These are phyloP conservation scores for Coprinopsis marcescibilis DNA, from an alignment of 768 basidiomycete species.

Conservation along the genomic window DNA sequence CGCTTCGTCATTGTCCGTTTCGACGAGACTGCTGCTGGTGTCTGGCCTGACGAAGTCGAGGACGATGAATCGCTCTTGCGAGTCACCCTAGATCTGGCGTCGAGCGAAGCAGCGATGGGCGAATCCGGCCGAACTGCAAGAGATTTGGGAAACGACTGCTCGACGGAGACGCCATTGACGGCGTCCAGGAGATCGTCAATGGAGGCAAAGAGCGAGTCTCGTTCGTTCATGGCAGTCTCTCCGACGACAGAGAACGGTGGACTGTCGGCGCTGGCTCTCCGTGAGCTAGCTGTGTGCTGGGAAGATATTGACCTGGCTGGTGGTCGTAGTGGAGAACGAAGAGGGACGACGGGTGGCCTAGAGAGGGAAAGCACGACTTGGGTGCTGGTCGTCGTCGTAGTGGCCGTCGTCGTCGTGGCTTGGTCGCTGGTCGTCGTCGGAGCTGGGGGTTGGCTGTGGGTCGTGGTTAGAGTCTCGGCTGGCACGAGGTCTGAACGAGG, in stretches of 20 bases:
- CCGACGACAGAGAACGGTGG: constrained; percentile 14
- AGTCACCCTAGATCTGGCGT: constrained; percentile 9
- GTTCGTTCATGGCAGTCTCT: constrained; percentile 18
- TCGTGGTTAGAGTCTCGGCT: too few relatives aligned
- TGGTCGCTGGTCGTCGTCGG: not conserved
- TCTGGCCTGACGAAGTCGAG: constrained; percentile 13
- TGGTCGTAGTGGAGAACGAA: constrained; percentile 34
- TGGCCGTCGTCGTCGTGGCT: constrained; percentile 4
- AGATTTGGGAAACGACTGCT: constrained; percentile 17
- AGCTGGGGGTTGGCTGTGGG: too few relatives aligned
- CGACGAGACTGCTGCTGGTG: constrained; percentile 18
- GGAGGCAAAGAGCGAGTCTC: constrained; percentile 18
- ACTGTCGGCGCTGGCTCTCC: constrained; percentile 7
- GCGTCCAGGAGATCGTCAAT: constrained; percentile 21
- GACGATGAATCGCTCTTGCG: constrained; percentile 17
- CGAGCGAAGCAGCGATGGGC: constrained; percentile 13
- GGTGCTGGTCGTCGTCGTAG: constrained; percentile 1
- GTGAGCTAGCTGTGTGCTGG: constrained; percentile 11
- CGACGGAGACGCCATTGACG: constrained; percentile 16
- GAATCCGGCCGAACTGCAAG: constrained; percentile 24
- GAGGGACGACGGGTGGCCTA: constrained; percentile 23
- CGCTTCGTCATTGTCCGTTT: constrained; percentile 56
- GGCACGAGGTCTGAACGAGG: constrained; percentile 12
- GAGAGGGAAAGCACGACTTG: constrained; percentile 6
- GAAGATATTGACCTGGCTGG: constrained; percentile 23